phyloP scores from a whole-genome alignment of 768 basidiomycete genomes.

The Boletus rubescentipes region DNA sequence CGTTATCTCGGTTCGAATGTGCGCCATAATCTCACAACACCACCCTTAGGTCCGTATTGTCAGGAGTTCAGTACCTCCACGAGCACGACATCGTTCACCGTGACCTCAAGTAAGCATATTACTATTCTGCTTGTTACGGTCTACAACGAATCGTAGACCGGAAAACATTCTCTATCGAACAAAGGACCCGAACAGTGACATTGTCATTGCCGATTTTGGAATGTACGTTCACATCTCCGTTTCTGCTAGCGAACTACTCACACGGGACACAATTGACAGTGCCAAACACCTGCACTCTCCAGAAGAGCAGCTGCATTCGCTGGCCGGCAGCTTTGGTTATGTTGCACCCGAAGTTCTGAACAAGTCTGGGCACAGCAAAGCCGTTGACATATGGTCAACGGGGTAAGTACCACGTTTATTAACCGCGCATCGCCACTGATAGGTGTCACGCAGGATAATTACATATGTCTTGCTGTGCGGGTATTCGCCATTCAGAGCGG shows the following conservation, averaged over 20 bases:
- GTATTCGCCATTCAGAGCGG: constrained; percentile 91
- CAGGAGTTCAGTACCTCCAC: constrained; percentile 87
- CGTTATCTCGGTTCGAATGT: constrained; percentile 24
- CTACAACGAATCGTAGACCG: constrained; percentile 49
- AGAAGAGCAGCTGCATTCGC: constrained; percentile 65
- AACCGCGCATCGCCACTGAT: background rate
- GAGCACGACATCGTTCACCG: constrained; percentile 93
- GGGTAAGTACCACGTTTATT: constrained; percentile 54
- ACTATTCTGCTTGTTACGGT: background rate
- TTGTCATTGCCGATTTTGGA: constrained; percentile 97
- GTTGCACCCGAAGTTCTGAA: constrained; percentile 88
- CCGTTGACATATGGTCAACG: constrained; percentile 92
- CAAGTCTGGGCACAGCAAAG: constrained; percentile 83
- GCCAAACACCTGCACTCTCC: constrained; percentile 79
- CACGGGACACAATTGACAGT: constrained; percentile 36
- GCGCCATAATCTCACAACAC: background rate
- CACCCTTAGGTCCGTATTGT: constrained; percentile 65
- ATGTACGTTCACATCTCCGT: constrained; percentile 55
- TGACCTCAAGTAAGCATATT: constrained; percentile 75
- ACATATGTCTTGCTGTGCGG: constrained; percentile 95
- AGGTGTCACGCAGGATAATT: constrained; percentile 61
- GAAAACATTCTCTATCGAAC: constrained; percentile 96
- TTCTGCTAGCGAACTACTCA: background rate
- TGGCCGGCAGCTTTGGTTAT: constrained; percentile 86
- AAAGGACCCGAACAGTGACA: constrained; percentile 68